phyloP scores from a whole-genome alignment of 139 green algal species.

The Spirogloea muscicola region DNA sequence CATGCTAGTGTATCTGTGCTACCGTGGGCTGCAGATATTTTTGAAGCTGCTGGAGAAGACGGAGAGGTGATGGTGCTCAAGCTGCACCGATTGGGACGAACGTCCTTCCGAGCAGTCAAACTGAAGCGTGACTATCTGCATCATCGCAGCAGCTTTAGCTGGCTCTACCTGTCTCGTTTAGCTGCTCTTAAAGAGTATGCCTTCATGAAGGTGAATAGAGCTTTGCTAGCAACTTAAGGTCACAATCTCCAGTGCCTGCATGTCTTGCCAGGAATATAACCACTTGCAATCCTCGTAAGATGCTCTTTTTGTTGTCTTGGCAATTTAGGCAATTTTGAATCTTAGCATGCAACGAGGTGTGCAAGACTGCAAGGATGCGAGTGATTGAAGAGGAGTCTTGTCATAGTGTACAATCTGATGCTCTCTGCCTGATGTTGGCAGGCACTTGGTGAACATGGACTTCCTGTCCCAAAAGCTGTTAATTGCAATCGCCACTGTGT shows the following conservation, averaged over 20 bases:
- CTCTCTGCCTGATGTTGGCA: neutral
- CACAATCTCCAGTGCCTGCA: too few relatives aligned
- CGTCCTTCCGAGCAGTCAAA: constrained; percentile 93
- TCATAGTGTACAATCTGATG: neutral
- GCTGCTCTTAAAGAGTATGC: constrained; percentile 91
- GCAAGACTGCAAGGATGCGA: neutral
- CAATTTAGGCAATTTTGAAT: neutral
- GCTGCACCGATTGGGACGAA: constrained; percentile 94
- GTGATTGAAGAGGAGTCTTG: neutral
- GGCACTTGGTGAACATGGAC: constrained; percentile 79
- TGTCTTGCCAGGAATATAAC: too few relatives aligned
- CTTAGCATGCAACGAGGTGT: neutral
- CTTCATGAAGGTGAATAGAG: constrained; percentile 81
- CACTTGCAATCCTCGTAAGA: too few relatives aligned
- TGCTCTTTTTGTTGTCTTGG: too few relatives aligned
- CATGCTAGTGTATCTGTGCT: too few relatives aligned
- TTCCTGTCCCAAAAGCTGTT: constrained; percentile 86
- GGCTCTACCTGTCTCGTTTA: constrained; percentile 92
- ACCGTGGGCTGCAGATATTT: constrained; percentile 54
- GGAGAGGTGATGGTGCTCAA: constrained; percentile 88
- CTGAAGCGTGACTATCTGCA: constrained; percentile 94
- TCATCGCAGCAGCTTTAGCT: constrained; percentile 58
- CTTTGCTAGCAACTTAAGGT: neutral
- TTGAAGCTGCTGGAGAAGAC: constrained; percentile 61
- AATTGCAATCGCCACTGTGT: constrained; percentile 92